phyloP scores from a whole-genome alignment of 345 rosid genomes.

The Acer negundo region DNA sequence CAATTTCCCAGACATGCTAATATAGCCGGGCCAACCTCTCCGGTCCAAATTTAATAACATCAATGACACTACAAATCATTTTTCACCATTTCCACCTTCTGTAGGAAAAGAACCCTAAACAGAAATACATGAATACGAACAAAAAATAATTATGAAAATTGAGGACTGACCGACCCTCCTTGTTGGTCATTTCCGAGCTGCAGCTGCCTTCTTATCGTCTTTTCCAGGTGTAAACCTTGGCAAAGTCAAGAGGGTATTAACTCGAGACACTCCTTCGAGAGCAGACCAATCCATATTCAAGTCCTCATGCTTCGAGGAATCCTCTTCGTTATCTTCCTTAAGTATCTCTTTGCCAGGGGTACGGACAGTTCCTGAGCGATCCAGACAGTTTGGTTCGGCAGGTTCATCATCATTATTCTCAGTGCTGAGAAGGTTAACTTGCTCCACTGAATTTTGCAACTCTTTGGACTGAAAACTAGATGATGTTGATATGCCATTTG shows the following conservation, averaged over 20 bases:
- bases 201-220: slow-evolving; percentile 41
- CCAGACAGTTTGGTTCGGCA: slow-evolving; percentile 31
- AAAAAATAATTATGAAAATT: slow-evolving; percentile 12
- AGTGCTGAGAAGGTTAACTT: slow-evolving; percentile 21
- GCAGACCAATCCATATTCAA: slow-evolving; percentile 74
- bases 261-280: slow-evolving; percentile 94
- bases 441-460: slow-evolving; percentile 27
- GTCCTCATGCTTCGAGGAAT: slow-evolving; percentile 41
- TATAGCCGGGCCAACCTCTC: slow-evolving; percentile 64
- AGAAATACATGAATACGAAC: slow-evolving; percentile 19
- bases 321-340: slow-evolving; percentile 45
- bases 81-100: slow-evolving; percentile 17
- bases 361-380: slow-evolving; percentile 43
- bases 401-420: slow-evolving; percentile 33
- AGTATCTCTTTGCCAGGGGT: slow-evolving; percentile 39
- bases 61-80: slow-evolving; percentile 25
- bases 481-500: slow-evolving; percentile 38
- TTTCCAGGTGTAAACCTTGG: slow-evolving; percentile 78
- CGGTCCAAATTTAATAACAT: slow-evolving; percentile 32
- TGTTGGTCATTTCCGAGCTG: slow-evolving; percentile 25
- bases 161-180: slow-evolving; percentile 18
- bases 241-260: slow-evolving; percentile 72
- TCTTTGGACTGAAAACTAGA: slow-evolving; percentile 42
- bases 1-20: slow-evolving; percentile 64
- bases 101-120: slow-evolving; percentile 26